Base-by-base conservation (phyloP, 306 rosid genomes). In the Begonia peltatifolia region DNA sequence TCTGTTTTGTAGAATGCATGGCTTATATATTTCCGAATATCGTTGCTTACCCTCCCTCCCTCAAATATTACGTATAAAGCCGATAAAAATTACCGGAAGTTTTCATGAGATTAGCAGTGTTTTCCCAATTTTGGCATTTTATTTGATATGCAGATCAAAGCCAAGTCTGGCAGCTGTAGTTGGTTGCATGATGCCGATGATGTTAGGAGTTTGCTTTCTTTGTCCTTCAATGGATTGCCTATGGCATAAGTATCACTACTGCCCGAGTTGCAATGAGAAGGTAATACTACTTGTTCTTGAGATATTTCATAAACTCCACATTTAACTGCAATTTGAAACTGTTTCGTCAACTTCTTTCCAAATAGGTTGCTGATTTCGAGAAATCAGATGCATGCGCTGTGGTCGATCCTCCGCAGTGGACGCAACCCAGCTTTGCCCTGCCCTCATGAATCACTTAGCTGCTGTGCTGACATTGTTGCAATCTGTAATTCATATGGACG, bases 181-280 rank as follows among this genome's bases (percentile, higher is more conserved):
- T 46, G 96, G 95, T 47, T 88, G 96, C 56, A 61, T 88, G 88
- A 65, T 71, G 74, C 94, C 88, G 5, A 68, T 77, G 79, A 76
- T 84, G 87, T 73, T 84, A 54, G 96, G 95, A 55, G 47, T 82
- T 54, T 88, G 96, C 68, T 88, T 84, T 75, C 95, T 88, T 16
- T 66, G 77, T 72, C 96, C 89, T 46, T 75, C 93, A 8, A 73
- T 78, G 85, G 88, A 88, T 63, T 88, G 96, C 60, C 96, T 88
- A 46, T 88, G 96, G 96, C 96, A 88, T 63, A 84, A 88, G 63
- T 70, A 81, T 63, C 96, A 88, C 65, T 79, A 77, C 23, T 88
- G 96, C 67, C 93, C 96, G 15, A 61, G 67, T 23, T 88, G 96
- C 75, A 69, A 84, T 1, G 70, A 75, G 53, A 84, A 77, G 95